Evolutionary conservation across 495 filamentous ascomycete genomes (phyloP).

Genomic region (Pseudoneurospora amorphoporcata): DNA sequence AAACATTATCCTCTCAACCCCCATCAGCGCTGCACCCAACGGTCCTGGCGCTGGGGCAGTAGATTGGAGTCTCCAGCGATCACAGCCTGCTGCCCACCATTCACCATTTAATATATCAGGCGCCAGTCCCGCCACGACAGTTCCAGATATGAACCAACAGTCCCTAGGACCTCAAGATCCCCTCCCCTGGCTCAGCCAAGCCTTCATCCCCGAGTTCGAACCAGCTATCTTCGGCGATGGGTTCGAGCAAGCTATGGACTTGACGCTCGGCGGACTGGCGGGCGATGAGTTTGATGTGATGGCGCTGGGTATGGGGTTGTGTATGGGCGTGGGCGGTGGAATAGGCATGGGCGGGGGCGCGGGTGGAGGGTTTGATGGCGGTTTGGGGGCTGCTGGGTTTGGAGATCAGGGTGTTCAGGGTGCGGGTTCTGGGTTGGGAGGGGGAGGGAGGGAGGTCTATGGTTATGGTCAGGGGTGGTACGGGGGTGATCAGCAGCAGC

Average conservation of each 20-base stretch:
- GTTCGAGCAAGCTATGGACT: constrained; percentile 41
- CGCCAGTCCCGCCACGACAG: neutral
- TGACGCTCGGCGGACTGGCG: constrained; percentile 34
- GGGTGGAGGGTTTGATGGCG: neutral
- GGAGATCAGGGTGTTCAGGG: neutral
- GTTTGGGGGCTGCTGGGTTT: neutral
- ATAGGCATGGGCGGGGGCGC: neutral
- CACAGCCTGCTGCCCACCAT: neutral
- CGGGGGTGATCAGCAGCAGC: neutral
- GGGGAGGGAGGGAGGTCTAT: neutral
- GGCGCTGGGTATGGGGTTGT: constrained; percentile 9
- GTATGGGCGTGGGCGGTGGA: constrained; percentile 19
- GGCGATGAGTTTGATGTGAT: constrained; percentile 3
- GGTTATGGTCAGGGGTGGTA: neutral
- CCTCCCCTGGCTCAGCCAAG: constrained; percentile 22
- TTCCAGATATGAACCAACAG: constrained; percentile 1
- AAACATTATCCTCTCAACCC: neutral
- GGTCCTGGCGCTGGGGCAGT: neutral
- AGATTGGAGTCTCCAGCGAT: neutral
- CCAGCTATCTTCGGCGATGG: constrained; percentile 30
- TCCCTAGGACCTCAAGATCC: neutral
- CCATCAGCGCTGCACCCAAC: neutral
- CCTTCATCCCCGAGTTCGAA: constrained; percentile 27
- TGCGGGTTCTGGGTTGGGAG: neutral
- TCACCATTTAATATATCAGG: neutral